phyloP scores from a whole-genome alignment of 495 filamentous ascomycete genomes.

The Penicillium verhagenii region DNA sequence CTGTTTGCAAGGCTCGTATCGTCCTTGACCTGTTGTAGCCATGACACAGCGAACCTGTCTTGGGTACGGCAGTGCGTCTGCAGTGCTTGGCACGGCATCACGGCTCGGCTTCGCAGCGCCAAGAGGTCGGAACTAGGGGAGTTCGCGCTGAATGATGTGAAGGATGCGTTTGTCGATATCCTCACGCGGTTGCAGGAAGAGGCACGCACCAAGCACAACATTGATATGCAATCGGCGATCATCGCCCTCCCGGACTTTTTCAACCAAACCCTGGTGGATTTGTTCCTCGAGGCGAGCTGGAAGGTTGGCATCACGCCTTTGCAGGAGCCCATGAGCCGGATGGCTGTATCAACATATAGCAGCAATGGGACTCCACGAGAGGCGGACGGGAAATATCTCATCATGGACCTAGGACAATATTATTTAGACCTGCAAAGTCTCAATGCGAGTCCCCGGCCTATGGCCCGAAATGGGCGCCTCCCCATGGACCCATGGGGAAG shows the following conservation, averaged over 20 bases:
- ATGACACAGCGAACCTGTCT: constrained; percentile 7
- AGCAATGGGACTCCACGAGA: constrained; percentile 6
- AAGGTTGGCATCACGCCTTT: constrained; percentile 7
- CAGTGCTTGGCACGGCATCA: constrained; percentile 6
- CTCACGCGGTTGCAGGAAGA: constrained; percentile 7
- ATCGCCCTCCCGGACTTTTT: constrained; percentile 8
- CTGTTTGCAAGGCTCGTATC: constrained; percentile 7
- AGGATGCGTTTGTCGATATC: constrained; percentile 7
- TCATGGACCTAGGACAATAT: constrained; percentile 6
- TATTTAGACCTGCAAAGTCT: constrained; percentile 4
- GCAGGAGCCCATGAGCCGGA: constrained; percentile 1
- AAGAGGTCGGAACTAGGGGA: constrained; percentile 2
- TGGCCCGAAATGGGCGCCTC: constrained; percentile 5
- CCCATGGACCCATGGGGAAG: constrained; percentile 6
- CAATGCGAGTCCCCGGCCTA: neutral
- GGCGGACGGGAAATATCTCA: constrained; percentile 8
- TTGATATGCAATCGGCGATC: constrained; percentile 3
- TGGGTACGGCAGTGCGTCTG: constrained; percentile 5
- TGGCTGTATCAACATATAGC: constrained; percentile 5
- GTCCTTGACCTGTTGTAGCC: constrained; percentile 5
- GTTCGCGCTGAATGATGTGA: constrained; percentile 5
- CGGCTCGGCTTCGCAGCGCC: constrained; percentile 3
- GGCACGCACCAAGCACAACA: constrained; percentile 6
- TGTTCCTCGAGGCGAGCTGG: constrained; percentile 6
- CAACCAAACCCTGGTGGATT: constrained; percentile 4